Base-by-base conservation (phyloP, 257 asterid genomes). In the Euphrasia confusa region DNA sequence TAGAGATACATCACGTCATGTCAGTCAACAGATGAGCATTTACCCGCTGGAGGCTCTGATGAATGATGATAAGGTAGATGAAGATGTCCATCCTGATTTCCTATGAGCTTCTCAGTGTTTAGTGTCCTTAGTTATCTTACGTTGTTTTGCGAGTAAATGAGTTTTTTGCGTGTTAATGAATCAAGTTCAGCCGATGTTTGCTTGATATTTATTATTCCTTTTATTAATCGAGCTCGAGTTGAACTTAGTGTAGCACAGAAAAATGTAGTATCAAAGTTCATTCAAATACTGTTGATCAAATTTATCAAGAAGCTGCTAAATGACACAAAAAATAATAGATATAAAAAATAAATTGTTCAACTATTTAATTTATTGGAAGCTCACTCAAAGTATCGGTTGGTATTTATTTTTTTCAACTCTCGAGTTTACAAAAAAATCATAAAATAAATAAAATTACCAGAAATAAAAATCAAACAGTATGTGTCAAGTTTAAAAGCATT, bases 31-130 rank as follows among this genome's bases (percentile, higher is more conserved):
- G 56, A 50, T 30, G 78, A 73, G 61, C n/a, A 35, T 58, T 10
- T 49, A 54, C 63, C 75, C 68, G 10, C 65, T 77, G 39, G 39
- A 77, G 73, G 61, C 61, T 57, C 28, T 35, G 4, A 17, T 66
- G 12, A 73, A 66, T 52, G 84, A 72, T 68, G 81, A 81, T 59
- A 74, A 15, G 76, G 85, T 88, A 58, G 87, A 82, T 52, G 94
- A 91, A 55, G 92, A 85, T 59, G 71, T 87, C 65, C 93, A 87
- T 67, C 96, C 93, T 12, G 89, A 87, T 77, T 90, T 87, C 70
- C 74, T 81, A 6, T 90, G 83, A 83, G 40, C 32, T 54, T n/a
- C 48, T 5, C 26, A 15, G 7, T 28, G 54, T 61, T 32, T 27
- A 33, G 3, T 58, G 30, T 67, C 24, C 14, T 42, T 11, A 2